phyloP scores from a whole-genome alignment of 306 rosid genomes.

The Mucuna pruriens region DNA sequence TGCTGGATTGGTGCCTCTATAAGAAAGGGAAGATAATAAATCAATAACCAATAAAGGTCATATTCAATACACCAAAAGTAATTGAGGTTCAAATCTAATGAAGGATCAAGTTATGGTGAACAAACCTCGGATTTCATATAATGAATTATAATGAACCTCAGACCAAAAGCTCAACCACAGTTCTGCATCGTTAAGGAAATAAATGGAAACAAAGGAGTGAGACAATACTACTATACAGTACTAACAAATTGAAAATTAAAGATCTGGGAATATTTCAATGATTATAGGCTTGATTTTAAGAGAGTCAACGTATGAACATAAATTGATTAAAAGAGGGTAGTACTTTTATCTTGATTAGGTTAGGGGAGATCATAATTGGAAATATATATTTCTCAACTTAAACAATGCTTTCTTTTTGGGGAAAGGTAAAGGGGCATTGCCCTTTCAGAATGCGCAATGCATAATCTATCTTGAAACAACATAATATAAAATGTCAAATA shows the following conservation, averaged over 20 bases:
- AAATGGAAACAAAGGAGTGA: constrained; percentile 13
- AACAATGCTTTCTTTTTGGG: background rate
- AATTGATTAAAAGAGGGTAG: background rate
- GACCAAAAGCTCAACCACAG: constrained; percentile 98
- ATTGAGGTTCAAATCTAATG: constrained; percentile 1
- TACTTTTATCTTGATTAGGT: background rate
- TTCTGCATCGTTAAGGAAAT: constrained; percentile 61
- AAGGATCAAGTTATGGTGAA: constrained; percentile 1
- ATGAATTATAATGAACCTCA: constrained; percentile 90
- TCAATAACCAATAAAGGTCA: constrained; percentile 18
- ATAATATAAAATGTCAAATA: background rate
- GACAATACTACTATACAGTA: background rate
- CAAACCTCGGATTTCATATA: constrained; percentile 68
- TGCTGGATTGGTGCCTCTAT: constrained; percentile 70
- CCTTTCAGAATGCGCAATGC: background rate
- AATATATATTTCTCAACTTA: background rate
- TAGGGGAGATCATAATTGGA: background rate
- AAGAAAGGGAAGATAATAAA: constrained; percentile 33
- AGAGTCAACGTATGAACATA: background rate
- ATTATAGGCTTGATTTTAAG: background rate
- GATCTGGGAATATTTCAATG: background rate
- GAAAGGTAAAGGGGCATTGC: background rate
- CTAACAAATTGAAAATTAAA: background rate
- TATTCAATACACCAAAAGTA: background rate
- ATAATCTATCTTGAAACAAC: background rate